Base-by-base conservation (phyloP, 164 flowering plant species). In the Magnolia kwangsiensis region DNA sequence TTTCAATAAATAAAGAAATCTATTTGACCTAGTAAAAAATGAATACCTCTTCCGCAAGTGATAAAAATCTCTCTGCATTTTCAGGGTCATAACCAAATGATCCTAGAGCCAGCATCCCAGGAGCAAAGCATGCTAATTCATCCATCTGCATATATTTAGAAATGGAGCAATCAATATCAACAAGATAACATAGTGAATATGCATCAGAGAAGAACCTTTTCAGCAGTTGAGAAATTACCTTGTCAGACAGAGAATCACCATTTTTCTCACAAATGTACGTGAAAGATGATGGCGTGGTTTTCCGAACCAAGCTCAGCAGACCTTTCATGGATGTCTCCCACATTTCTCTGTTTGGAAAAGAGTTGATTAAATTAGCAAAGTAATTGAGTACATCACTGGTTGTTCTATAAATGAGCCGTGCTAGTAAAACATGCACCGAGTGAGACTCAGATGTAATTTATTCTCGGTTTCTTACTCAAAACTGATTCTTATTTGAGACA, bases 291-390 rank as follows among this genome's bases (percentile, higher is more conserved):
- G 97, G 96, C 50, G 92, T 91, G 64, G 98, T 81, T 83, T 77
- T 96, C 79, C 88, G 84, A 72, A 90, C 82, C 91, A 96, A 91
- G 84, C 94, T 90, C 68, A 51, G 69, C 51, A 94, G 81, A 74
- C 98, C 99, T 80, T 85, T 87, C 99, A 96, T 96, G 77, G 99
- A 94, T 80, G 81, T 93, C 85, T 96, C 99, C 98, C 99, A 96
- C 98, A 94, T 96, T 78, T 92, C 91, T 82, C 97, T 92, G 88
- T 73, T 81, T 72, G 64, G 67, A 55, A 55, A 55, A 55, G 18
- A 64, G 10, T 18, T 20, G 5, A 2, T 27, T 18, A 50, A 20
- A 49, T 70, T 70, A 45, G 72, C 24, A 19, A 70, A 16, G 14
- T 45, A 49, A 18, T 37, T 11, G 37, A 68, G n/a, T 68, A 7